Percentiles rank a stretch among this genome's conserved stretches.
Evolutionary conservation across 75 land plant genomes (phyloP).

Genomic region (Sequoiadendron giganteum): DNA sequence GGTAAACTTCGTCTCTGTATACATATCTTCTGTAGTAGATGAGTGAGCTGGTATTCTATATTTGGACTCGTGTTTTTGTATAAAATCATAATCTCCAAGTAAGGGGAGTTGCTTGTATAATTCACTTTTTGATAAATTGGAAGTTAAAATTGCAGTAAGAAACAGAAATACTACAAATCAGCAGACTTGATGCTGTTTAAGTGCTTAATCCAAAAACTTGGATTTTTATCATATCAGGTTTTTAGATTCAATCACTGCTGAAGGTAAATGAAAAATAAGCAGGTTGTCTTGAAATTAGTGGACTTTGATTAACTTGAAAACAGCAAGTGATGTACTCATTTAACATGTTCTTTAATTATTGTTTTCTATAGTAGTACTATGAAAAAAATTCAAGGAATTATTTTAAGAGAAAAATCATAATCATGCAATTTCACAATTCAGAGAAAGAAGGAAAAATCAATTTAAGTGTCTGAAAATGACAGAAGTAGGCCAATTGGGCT

Average conservation of each 20-base stretch:
- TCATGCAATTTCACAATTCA: not conserved
- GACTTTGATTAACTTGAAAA: not conserved
- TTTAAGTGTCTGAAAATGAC: not conserved
- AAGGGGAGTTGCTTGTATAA: not conserved
- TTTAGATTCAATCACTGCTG: not conserved
- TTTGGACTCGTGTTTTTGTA: not conserved
- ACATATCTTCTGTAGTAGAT: not conserved
- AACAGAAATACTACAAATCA: not conserved
- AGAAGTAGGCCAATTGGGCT: not conserved
- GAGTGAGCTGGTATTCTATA: not conserved
- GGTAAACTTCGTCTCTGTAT: conserved; percentile 32
- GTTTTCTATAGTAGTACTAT: not conserved
- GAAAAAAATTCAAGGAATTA: not conserved
- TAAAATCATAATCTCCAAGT: not conserved
- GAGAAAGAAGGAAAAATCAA: not conserved
- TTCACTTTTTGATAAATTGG: not conserved
- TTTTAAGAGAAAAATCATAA: not conserved
- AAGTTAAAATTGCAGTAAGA: not conserved
- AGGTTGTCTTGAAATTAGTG: not conserved
- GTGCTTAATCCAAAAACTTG: not conserved
- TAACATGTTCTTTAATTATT: not conserved
- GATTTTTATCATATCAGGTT: no score
- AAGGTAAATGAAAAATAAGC: not conserved
- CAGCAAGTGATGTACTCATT: not conserved
- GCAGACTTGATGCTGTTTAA: not conserved